Evolutionary conservation across 176 grass and related monocot genomes (phyloP).

Genomic region (Triticum monococcum): DNA sequence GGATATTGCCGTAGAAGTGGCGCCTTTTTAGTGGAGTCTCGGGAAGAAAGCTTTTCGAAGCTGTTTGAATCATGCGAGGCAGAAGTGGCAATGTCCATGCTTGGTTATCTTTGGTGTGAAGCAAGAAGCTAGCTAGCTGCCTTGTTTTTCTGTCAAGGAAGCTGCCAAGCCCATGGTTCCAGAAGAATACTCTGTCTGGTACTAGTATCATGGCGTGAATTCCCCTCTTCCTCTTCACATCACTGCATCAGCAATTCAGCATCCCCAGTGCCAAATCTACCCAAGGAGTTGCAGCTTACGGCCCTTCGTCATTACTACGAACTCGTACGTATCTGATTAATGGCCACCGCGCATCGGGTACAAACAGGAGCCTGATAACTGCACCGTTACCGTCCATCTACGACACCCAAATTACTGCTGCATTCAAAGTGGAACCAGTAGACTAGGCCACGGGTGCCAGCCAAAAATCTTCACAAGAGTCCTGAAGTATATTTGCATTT

Average conservation of each 20-base stretch:
- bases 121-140: constrained; percentile 14
- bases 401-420: not conserved
- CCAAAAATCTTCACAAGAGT: not conserved
- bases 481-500: not conserved
- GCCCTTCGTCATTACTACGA: not conserved
- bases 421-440: not conserved
- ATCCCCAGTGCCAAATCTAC: not conserved
- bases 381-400: not conserved
- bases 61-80: constrained; percentile 12
- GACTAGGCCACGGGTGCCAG: not conserved
- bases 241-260: too few species aligned
- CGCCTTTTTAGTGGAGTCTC: not conserved
- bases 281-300: not conserved
- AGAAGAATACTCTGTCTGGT: not conserved
- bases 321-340: not conserved
- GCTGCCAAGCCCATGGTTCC: not conserved
- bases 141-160: constrained; percentile 7
- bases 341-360: not conserved
- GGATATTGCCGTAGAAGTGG: constrained; percentile 8
- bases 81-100: not conserved
- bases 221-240: constrained; percentile 20
- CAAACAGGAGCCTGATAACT: not conserved
- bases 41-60: constrained; percentile 28
- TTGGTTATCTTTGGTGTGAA: constrained; percentile 25
- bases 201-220: not conserved